These are phyloP conservation scores for Coniferiporia weirii DNA, from an alignment of 1,284 basidiomycete genomes.

Conservation along the genomic window DNA sequence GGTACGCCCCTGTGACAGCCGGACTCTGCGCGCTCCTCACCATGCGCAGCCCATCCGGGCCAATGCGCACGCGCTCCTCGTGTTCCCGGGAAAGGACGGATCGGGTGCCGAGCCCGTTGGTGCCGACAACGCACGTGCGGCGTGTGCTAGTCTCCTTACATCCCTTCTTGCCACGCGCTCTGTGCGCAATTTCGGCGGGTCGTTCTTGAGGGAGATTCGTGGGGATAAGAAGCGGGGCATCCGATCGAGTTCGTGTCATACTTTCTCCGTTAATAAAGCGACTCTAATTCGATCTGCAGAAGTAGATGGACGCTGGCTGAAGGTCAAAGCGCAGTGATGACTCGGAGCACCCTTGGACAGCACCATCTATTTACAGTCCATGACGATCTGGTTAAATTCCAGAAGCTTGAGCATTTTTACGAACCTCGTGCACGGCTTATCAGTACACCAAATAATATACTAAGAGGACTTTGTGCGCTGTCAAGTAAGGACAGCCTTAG, in stretches of 20 bases:
- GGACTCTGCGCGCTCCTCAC: slow-evolving; percentile 69
- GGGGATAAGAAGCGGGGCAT: slow-evolving; percentile 20
- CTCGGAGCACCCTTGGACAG: no score
- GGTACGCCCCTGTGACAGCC: slow-evolving; percentile 67
- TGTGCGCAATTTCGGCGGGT: slow-evolving; percentile 47
- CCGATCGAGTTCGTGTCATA: slow-evolving; percentile 18
- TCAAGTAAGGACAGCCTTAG: no score
- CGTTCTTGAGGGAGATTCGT: slow-evolving; percentile 15
- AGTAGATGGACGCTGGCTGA: slow-evolving; percentile 12
- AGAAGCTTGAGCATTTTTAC: no score
- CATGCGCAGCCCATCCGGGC: slow-evolving; percentile 77
- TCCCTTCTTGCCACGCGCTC: slow-evolving; percentile 52
- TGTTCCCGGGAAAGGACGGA: slow-evolving; percentile 29
- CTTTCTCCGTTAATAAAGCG: background rate
- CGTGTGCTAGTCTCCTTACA: slow-evolving; percentile 58
- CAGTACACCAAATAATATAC: no score
- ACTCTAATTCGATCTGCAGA: background rate
- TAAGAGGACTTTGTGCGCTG: no score
- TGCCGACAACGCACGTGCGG: slow-evolving; percentile 57
- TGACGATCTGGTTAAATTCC: no score
- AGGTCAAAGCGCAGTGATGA: slow-evolving; percentile 13
- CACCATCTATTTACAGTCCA: no score
- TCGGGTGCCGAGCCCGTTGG: slow-evolving; percentile 39
- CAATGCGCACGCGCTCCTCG: slow-evolving; percentile 46
- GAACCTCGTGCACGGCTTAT: no score